Evolutionary conservation across 345 rosid species (phyloP).

Genomic region (Combretum micranthum): DNA sequence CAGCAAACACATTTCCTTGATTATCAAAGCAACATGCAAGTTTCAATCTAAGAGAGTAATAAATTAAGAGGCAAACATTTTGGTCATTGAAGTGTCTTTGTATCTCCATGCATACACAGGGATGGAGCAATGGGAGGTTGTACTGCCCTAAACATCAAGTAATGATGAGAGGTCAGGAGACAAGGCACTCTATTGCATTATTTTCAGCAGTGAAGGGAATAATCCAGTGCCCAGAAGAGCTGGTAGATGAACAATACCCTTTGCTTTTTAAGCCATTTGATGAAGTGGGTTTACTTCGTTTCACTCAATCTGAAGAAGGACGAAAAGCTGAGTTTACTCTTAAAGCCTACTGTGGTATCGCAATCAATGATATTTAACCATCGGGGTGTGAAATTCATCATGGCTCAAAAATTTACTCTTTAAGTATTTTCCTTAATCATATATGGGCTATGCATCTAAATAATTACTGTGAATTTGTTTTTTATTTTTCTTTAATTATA

Average conservation of each 20-base stretch:
- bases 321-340: constrained; percentile 5
- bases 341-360: constrained; percentile 12
- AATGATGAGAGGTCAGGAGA: not conserved
- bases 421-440: too few species aligned
- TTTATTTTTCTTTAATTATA: too few species aligned
- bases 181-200: constrained; percentile 16
- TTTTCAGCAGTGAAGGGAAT: constrained; percentile 13
- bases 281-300: constrained; percentile 5
- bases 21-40: too few species aligned
- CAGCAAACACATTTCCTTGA: too few species aligned
- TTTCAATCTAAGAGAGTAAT: too few species aligned
- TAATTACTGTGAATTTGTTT: too few species aligned
- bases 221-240: constrained; percentile 15
- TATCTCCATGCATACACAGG: not conserved
- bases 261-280: constrained; percentile 22
- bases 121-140: constrained; percentile 5
- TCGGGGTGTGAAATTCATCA: too few species aligned
- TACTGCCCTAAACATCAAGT: not conserved
- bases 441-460: too few species aligned
- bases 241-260: constrained; percentile 21
- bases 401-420: too few species aligned
- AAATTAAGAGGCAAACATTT: too few species aligned
- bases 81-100: too few species aligned
- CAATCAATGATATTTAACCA: not conserved
- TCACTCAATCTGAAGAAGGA: not conserved